phyloP scores from a whole-genome alignment of 2,329 filamentous ascomycete species.

The Tolypocladium guangdongense region DNA sequence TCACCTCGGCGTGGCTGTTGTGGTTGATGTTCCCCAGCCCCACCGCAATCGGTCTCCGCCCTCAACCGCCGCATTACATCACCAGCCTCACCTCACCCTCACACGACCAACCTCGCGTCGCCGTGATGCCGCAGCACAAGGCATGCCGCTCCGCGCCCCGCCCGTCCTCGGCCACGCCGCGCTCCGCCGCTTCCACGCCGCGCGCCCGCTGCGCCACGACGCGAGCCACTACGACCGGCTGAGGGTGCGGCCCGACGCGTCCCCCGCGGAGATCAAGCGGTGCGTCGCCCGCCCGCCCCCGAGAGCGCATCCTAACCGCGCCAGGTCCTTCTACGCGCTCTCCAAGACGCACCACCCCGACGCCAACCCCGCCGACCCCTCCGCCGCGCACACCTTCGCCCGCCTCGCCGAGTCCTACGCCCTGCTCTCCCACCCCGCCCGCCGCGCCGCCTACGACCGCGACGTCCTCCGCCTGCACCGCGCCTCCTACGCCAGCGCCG shows the following conservation, averaged over 20 bases:
- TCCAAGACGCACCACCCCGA: slow-evolving; percentile 92
- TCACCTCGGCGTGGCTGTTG: too few relatives aligned
- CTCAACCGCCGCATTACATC: slow-evolving; percentile 14
- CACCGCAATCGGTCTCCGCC: slow-evolving; percentile 7
- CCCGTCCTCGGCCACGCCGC: slow-evolving; percentile 14
- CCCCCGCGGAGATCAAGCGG: slow-evolving; percentile 75
- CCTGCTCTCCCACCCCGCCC: slow-evolving; percentile 59
- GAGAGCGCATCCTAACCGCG: background rate
- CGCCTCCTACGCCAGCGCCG: slow-evolving; percentile 44
- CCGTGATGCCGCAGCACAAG: slow-evolving; percentile 38
- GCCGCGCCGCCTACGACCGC: slow-evolving; percentile 73
- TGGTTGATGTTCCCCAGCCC: too few relatives aligned
- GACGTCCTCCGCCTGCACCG: slow-evolving; percentile 40
- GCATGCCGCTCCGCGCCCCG: slow-evolving; percentile 44
- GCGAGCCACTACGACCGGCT: slow-evolving; percentile 74
- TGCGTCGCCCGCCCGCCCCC: too few relatives aligned
- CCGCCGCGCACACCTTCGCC: slow-evolving; percentile 66
- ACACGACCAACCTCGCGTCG: background rate
- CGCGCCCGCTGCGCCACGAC: slow-evolving; percentile 3
- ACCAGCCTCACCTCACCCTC: slow-evolving; percentile 9
- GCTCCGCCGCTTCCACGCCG: slow-evolving; percentile 12
- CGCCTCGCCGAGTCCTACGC: slow-evolving; percentile 77
- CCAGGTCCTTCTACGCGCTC: slow-evolving; percentile 72
- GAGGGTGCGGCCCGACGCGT: slow-evolving; percentile 58
- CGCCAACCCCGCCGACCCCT: slow-evolving; percentile 67